phyloP scores from a whole-genome alignment of 2,329 filamentous ascomycete genomes.

The Huntiella omanensis region DNA sequence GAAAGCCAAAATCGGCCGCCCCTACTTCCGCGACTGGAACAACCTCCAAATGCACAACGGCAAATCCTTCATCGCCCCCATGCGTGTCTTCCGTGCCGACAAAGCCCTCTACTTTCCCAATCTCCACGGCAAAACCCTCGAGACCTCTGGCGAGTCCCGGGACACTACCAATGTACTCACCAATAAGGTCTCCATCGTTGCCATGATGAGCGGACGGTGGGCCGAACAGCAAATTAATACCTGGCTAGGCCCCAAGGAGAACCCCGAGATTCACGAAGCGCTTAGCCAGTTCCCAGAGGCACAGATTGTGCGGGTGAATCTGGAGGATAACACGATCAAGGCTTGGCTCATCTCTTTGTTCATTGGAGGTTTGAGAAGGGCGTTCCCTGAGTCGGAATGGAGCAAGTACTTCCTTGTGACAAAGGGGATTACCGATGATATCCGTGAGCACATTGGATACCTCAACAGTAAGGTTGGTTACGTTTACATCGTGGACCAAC shows the following conservation, averaged over 20 bases:
- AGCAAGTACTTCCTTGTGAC: constrained; percentile 42
- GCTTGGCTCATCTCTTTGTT: constrained; percentile 39
- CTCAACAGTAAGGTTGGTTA: constrained; percentile 88
- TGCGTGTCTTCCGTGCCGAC: constrained; percentile 65
- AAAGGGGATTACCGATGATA: constrained; percentile 38
- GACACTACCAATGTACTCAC: constrained; percentile 61
- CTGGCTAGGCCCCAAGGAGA: constrained; percentile 47
- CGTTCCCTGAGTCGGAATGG: constrained; percentile 34
- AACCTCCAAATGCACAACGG: constrained; percentile 69
- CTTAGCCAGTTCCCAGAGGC: constrained; percentile 36
- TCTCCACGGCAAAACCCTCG: constrained; percentile 59
- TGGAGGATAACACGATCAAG: constrained; percentile 63
- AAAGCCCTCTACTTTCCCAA: constrained; percentile 88
- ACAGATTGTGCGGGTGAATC: constrained; percentile 72
- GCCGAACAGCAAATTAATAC: constrained; percentile 60
- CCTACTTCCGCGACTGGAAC: constrained; percentile 91
- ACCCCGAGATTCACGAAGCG: constrained; percentile 48
- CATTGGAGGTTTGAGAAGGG: constrained; percentile 30
- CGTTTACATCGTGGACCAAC: constrained; percentile 71
- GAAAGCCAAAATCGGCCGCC: constrained; percentile 57
- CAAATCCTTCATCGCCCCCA: constrained; percentile 78
- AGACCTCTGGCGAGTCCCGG: constrained; percentile 29
- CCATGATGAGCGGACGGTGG: constrained; percentile 69
- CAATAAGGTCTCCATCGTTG: constrained; percentile 60
- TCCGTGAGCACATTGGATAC: constrained; percentile 45